Conservation (phyloP, 768 basidiomycete genomes). For the Pleurotus tuber-regium region DNA sequence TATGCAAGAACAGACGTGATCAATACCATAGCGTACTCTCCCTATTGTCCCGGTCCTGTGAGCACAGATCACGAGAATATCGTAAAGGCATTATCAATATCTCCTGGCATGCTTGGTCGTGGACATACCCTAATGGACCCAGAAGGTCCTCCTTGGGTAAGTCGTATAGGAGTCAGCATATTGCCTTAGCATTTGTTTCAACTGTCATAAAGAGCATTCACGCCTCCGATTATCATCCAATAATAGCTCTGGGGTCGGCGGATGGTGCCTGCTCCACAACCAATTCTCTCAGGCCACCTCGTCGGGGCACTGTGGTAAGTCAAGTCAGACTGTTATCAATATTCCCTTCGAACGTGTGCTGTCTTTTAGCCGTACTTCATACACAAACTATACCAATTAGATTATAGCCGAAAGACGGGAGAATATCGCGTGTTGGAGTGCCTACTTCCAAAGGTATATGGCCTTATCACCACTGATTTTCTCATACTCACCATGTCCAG, state of each 20-base stretch:
- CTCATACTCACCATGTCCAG: slow-evolving; percentile 16
- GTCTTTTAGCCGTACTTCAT: slow-evolving; percentile 71
- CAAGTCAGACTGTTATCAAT: neutral
- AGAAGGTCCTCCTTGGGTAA: slow-evolving; percentile 80
- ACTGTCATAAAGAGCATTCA: slow-evolving; percentile 51
- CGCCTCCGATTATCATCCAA: slow-evolving; percentile 85
- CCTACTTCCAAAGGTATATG: slow-evolving; percentile 67
- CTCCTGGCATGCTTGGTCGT: slow-evolving; percentile 70
- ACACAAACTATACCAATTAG: slow-evolving; percentile 82
- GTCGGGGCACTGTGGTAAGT: slow-evolving; percentile 70
- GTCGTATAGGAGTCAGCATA: slow-evolving; percentile 19
- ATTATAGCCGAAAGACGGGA: slow-evolving; percentile 73
- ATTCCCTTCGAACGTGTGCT: neutral
- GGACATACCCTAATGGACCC: slow-evolving; percentile 74
- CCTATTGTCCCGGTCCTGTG: slow-evolving; percentile 65
- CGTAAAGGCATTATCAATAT: slow-evolving; percentile 71
- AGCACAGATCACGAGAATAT: slow-evolving; percentile 84
- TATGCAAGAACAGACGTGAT: slow-evolving; percentile 57
- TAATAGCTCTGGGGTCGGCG: slow-evolving; percentile 76
- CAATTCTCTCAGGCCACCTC: slow-evolving; percentile 63
- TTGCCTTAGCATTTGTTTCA: neutral
- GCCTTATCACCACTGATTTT: slow-evolving; percentile 8
- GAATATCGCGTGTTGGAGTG: slow-evolving; percentile 89
- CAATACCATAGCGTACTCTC: slow-evolving; percentile 62
- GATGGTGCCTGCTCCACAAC: slow-evolving; percentile 83